Evolutionary conservation across 2,329 filamentous ascomycete genomes (phyloP), one percentile per base, ranked within the genome.

Genomic region (Nakataea oryzae): DNA sequence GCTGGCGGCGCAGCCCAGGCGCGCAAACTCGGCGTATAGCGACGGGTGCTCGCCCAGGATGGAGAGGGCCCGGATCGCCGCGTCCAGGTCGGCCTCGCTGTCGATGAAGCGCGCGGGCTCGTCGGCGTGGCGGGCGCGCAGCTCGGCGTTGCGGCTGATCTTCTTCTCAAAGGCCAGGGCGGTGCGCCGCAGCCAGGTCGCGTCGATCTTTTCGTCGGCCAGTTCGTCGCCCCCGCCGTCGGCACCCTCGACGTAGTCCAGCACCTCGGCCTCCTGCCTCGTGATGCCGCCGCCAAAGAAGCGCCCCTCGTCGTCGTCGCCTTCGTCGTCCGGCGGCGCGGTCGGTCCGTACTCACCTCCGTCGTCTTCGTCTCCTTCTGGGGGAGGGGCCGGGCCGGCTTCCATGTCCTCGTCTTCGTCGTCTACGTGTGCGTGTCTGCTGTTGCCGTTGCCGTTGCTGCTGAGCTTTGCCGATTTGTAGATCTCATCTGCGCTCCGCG

Each of bases 281-380:
- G 88, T 91, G 68, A 99, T 88, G 41, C 95, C 95, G 61, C 92
- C 90, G 56, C 93, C 95, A 69, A 97, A 99, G 78, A 99, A 99
- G 13, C 95, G 87, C 1, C 93, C 95, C 66, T 96, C 95, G 61
- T 96, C 91, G 68, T 96, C 93, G 67, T 93, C 90, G 62, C 69
- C 73, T 3, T 70, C 71, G 13, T 71, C 81, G 11, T 77, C 77
- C 13, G 83, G 82, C 1, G 80, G 77, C 28, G 73, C 66, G 3
- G 74, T 69, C 32, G 78, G 78, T 21, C 78, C 78, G 63, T 76
- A 76, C 67, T 77, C 73, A 34, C 73, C 76, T 47, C 57, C 65
- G n/a, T 68, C 66, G 50, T 76, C 75, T 55, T 80, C 79, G 34
- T 79, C 79, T 63, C 82, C 79, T 17, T 76, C 73, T 41, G 80